A percentile compares a stretch with the other conserved stretches of the same genome.
These are phyloP conservation scores for Pyrenula massariospora DNA, from an alignment of 495 filamentous ascomycete species.

Conservation along the genomic window DNA sequence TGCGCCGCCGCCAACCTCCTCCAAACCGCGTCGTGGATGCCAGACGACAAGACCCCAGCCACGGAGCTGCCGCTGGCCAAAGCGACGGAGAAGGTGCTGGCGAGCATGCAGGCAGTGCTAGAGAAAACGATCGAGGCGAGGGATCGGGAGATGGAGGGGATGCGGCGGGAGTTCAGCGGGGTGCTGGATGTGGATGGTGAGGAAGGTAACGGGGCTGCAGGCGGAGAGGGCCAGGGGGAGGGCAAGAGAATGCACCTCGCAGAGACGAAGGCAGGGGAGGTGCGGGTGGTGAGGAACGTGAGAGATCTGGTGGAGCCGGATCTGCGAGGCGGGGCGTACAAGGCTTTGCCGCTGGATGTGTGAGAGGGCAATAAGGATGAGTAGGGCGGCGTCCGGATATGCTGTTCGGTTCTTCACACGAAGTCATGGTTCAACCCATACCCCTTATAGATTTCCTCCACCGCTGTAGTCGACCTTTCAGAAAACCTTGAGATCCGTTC, in stretches of 20 bases:
- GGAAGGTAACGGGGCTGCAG: slow-evolving; percentile 16
- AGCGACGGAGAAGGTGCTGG: slow-evolving; percentile 78
- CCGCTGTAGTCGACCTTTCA: too few relatives aligned
- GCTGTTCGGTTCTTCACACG: too few relatives aligned
- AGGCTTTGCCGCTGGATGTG: neutral
- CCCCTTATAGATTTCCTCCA: too few relatives aligned
- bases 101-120: slow-evolving; percentile 81
- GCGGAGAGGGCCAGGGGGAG: slow-evolving; percentile 30
- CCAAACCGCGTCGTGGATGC: slow-evolving; percentile 50
- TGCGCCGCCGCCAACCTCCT: slow-evolving; percentile 36
- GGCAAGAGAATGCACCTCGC: slow-evolving; percentile 54
- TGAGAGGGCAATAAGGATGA: neutral
- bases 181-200: slow-evolving; percentile 6
- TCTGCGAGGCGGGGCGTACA: slow-evolving; percentile 6
- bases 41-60: slow-evolving; percentile 51
- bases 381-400: too few relatives aligned
- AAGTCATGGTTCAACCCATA: too few relatives aligned
- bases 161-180: slow-evolving; percentile 16
- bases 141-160: slow-evolving; percentile 37
- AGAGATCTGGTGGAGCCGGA: slow-evolving; percentile 51
- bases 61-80: slow-evolving; percentile 68
- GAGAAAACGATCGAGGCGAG: slow-evolving; percentile 62
- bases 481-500: too few relatives aligned
- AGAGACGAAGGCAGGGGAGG: slow-evolving; percentile 65
- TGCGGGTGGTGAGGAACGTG: slow-evolving; percentile 64